These are phyloP conservation scores for Dipteronia dyeriana DNA, from an alignment of 345 rosid genomes.

Conservation along the genomic window DNA sequence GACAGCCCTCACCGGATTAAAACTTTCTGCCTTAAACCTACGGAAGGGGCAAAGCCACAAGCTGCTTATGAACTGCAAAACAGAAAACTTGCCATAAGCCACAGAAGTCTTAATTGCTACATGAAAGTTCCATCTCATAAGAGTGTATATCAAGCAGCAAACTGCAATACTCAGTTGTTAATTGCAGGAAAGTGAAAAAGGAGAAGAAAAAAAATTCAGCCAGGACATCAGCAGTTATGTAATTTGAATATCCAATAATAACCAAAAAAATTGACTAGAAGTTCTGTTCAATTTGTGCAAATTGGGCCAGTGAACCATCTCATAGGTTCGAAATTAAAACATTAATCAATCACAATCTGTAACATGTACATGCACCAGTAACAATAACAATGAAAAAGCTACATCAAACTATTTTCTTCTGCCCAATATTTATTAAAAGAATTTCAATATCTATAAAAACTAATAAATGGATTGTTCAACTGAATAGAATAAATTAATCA, in stretches of 20 bases:
- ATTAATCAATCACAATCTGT: not conserved
- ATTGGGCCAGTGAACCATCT: not conserved
- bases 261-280: not conserved
- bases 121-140: not conserved
- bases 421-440: not conserved
- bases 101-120: slow-evolving; percentile 1
- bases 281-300: not conserved
- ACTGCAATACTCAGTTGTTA: not conserved
- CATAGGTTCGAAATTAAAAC: not conserved
- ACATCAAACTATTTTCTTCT: not conserved
- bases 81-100: not conserved
- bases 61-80: slow-evolving; percentile 14
- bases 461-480: not conserved
- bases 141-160: slow-evolving; percentile 15
- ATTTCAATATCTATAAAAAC: not conserved
- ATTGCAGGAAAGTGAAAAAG: not conserved
- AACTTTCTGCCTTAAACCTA: slow-evolving; percentile 3
- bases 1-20: not conserved
- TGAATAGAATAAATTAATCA: not conserved
- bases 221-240: not conserved
- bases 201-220: not conserved
- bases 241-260: not conserved
- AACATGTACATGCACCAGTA: not conserved
- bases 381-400: not conserved
- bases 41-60: not conserved